A percentile compares a stretch with the other conserved stretches of the same genome.
Evolutionary conservation across 495 filamentous ascomycete genomes (phyloP).

Genomic region (Penicillium lagena): DNA sequence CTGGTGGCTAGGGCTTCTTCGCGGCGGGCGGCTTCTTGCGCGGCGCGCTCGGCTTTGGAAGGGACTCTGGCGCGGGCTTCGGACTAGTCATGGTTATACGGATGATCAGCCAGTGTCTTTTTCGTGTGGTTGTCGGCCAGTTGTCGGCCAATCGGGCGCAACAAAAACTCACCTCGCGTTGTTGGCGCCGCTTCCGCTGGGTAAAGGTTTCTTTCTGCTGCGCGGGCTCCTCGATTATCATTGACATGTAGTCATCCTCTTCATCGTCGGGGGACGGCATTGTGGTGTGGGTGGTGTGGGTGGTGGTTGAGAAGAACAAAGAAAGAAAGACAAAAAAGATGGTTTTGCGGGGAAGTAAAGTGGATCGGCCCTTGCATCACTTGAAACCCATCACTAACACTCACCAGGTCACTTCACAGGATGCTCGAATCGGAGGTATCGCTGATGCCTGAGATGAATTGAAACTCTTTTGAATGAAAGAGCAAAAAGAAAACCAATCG

Average conservation of each 20-base stretch:
- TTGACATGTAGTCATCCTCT: conserved; percentile 62
- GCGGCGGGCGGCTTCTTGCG: conserved; percentile 59
- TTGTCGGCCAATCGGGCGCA: no score
- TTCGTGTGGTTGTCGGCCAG: no score
- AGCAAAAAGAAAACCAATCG: no score
- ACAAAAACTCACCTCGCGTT: conserved; percentile 41
- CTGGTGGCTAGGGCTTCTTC: conserved; percentile 68
- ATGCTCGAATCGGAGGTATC: no score
- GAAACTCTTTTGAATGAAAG: no score
- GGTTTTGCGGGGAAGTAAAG: neutral
- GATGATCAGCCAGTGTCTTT: conserved; percentile 1
- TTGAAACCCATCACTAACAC: no score
- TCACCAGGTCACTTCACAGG: no score
- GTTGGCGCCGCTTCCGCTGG: conserved; percentile 47
- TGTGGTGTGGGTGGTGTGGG: conserved; percentile 2
- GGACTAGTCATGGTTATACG: conserved; percentile 16
- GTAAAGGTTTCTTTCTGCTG: conserved; percentile 49
- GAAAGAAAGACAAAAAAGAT: neutral
- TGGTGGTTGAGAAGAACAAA: neutral
- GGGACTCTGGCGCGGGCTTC: conserved; percentile 39
- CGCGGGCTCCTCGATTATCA: conserved; percentile 49
- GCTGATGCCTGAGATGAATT: no score
- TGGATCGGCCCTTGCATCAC: neutral
- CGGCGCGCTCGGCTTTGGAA: conserved; percentile 77
- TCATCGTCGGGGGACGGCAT: conserved; percentile 24